Conservation (phyloP, 768 basidiomycete species). For the Mycena metata region DNA sequence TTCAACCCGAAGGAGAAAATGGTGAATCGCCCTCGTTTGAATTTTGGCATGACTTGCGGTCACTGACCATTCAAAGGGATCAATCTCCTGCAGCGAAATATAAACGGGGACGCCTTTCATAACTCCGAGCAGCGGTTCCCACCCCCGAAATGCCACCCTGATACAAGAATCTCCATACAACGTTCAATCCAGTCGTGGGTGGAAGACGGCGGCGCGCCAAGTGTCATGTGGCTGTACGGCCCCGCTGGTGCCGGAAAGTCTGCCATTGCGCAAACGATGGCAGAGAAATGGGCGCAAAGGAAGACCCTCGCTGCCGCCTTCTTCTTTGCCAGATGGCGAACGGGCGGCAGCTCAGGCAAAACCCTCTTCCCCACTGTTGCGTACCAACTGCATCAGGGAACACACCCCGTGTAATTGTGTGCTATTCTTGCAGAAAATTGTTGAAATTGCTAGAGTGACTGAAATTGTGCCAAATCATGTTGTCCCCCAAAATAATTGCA, state of each 20-base stretch:
- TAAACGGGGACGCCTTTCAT: neutral
- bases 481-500: too few relatives aligned
- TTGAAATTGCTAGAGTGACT: too few relatives aligned
- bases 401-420: too few relatives aligned
- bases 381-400: too few relatives aligned
- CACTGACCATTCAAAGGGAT: too few relatives aligned
- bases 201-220: neutral
- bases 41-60: too few relatives aligned
- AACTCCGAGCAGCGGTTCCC: neutral
- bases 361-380: constrained; percentile 5
- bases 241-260: neutral
- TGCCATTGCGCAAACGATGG: constrained; percentile 6
- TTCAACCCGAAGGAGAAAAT: too few relatives aligned
- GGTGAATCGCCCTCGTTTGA: too few relatives aligned
- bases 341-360: neutral
- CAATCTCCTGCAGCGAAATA: neutral
- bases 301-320: neutral
- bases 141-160: neutral
- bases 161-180: neutral
- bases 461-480: too few relatives aligned
- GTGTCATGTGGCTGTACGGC: constrained; percentile 5
- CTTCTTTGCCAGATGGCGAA: constrained; percentile 6
- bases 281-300: neutral
- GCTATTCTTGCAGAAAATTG: too few relatives aligned
- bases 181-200: neutral